Evolutionary conservation across 2,329 filamentous ascomycete genomes (phyloP).

Genomic region (Venturia oleaginea): DNA sequence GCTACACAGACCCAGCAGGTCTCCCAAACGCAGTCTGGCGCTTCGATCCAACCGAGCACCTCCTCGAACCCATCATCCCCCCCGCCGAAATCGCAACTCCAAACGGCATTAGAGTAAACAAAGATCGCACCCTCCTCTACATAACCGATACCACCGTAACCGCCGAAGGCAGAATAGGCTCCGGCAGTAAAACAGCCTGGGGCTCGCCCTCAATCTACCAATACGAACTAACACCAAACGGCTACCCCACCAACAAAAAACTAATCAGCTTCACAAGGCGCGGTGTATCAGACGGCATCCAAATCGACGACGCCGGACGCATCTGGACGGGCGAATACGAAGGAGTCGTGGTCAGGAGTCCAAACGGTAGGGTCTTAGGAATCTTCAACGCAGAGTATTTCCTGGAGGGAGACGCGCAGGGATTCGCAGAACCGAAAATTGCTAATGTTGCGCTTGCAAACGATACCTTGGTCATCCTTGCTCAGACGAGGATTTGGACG

Average conservation of each 20-base stretch:
- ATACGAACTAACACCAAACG: constrained; percentile 16
- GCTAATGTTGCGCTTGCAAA: constrained; percentile 15
- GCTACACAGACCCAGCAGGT: neutral
- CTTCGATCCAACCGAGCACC: neutral
- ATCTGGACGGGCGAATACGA: constrained; percentile 20
- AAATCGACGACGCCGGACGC: constrained; percentile 18
- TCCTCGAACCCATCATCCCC: constrained; percentile 8
- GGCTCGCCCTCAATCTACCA: neutral
- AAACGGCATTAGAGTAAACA: constrained; percentile 6
- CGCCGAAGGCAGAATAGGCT: neutral
- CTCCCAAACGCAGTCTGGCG: constrained; percentile 11
- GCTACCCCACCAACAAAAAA: constrained; percentile 12
- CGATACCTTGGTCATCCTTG: constrained; percentile 3
- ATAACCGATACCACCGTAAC: neutral
- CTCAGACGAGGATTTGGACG: neutral
- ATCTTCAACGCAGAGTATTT: constrained; percentile 16
- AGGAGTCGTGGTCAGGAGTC: constrained; percentile 18
- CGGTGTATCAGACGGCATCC: constrained; percentile 19
- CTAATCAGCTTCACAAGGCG: constrained; percentile 12
- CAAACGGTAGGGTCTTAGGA: constrained; percentile 17
- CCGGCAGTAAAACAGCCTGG: neutral
- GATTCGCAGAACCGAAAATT: neutral
- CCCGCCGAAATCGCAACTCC: neutral
- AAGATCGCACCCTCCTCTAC: neutral
- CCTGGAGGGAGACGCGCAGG: neutral